A percentile compares a stretch with the other conserved stretches of the same genome.
phyloP scores from a whole-genome alignment of 768 basidiomycete genomes.

The Butyriboletus loyo region DNA sequence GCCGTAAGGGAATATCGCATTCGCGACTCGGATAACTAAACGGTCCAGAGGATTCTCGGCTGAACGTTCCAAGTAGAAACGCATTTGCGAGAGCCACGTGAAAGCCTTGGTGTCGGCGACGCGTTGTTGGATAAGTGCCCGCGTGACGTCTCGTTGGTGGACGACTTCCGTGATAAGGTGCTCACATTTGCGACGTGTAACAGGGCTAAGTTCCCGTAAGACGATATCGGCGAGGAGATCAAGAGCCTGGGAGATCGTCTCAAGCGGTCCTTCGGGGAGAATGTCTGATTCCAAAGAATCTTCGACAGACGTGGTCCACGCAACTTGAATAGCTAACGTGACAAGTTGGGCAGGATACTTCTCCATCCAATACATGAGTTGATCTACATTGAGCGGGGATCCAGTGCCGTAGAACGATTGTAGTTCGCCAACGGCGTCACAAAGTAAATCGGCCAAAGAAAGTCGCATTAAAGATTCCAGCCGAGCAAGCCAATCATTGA shows the following conservation, averaged over 20 bases:
- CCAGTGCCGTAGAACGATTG: constrained; percentile 75
- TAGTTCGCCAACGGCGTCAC: constrained; percentile 76
- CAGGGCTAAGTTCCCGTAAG: constrained; percentile 79
- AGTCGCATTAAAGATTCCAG: constrained; percentile 91
- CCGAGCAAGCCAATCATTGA: constrained; percentile 96
- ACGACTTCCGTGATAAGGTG: constrained; percentile 98
- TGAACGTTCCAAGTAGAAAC: constrained; percentile 82
- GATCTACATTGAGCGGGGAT: constrained; percentile 54
- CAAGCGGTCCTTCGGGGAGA: constrained; percentile 63
- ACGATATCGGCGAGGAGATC: constrained; percentile 98
- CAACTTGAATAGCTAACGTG: constrained; percentile 91
- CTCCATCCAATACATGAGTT: constrained; percentile 88
- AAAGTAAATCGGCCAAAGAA: constrained; percentile 80
- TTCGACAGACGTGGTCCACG: constrained; percentile 90
- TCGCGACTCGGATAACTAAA: constrained; percentile 79
- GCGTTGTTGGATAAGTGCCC: constrained; percentile 66
- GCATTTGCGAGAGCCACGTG: constrained; percentile 97
- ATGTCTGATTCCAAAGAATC: constrained; percentile 52
- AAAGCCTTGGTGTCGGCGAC: constrained; percentile 70
- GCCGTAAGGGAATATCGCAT: constrained; percentile 92
- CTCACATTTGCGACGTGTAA: constrained; percentile 97
- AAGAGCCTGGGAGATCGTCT: constrained; percentile 75
- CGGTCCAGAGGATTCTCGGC: constrained; percentile 78
- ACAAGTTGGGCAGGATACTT: constrained; percentile 95
- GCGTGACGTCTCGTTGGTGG: constrained; percentile 94